Conservation (phyloP, 2,329 filamentous ascomycete genomes). For the Hypoxylon sp. region DNA sequence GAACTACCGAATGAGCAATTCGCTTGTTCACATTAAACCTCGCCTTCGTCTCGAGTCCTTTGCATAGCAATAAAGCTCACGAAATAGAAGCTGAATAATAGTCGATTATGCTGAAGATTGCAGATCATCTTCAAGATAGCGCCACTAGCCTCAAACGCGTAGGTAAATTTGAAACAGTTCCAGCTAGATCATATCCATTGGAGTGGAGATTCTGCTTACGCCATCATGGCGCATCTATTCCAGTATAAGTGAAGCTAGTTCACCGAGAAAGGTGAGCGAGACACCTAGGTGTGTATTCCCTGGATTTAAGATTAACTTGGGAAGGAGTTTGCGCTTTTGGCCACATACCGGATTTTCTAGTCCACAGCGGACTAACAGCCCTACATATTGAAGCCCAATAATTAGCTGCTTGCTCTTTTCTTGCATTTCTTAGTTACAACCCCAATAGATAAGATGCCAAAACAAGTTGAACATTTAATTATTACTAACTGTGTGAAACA, state of each 20-base stretch:
- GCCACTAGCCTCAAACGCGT: background rate
- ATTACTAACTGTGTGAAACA: constrained; percentile 3
- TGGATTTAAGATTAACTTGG: background rate
- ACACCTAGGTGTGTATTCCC: constrained; percentile 7
- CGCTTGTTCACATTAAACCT: background rate
- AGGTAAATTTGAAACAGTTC: background rate
- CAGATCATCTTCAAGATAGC: background rate
- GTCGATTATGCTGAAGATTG: background rate
- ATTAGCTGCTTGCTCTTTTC: background rate
- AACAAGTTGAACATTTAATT: background rate
- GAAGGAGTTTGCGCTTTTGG: background rate
- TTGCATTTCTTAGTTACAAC: background rate
- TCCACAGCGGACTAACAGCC: background rate
- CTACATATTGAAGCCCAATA: background rate
- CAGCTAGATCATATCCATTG: constrained; percentile 1
- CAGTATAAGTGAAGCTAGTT: constrained; percentile 12
- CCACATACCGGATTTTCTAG: background rate
- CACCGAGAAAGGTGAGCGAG: constrained; percentile 5
- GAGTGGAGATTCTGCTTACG: constrained; percentile 23
- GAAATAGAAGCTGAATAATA: background rate
- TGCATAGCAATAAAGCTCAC: background rate
- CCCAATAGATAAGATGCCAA: background rate
- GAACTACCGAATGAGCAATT: background rate
- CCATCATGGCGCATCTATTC: constrained; percentile 3
- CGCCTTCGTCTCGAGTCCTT: background rate